phyloP scores from a whole-genome alignment of 306 rosid genomes.

The Dicorynia guianensis region DNA sequence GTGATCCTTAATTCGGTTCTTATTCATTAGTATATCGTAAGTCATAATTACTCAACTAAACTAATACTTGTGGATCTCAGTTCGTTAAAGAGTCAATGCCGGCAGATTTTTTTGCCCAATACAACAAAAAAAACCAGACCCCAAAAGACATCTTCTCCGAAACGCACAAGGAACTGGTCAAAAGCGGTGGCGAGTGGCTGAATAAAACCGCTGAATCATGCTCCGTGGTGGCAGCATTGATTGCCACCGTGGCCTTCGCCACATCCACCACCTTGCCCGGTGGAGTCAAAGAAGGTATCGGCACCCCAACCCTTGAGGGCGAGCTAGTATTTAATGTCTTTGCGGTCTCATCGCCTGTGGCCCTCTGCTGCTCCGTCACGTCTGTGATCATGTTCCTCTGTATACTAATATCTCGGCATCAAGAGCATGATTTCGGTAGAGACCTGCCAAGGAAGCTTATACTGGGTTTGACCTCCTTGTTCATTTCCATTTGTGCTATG shows the following conservation, averaged over 20 bases:
- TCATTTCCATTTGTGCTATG: constrained; percentile 44
- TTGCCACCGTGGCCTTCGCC: constrained; percentile 20
- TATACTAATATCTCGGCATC: constrained; percentile 44
- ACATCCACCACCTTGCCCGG: constrained; percentile 34
- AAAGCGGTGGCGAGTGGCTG: constrained; percentile 6
- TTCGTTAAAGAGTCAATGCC: background rate
- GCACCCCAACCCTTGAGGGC: constrained; percentile 36
- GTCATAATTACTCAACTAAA: too few relatives aligned
- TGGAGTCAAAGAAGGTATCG: background rate
- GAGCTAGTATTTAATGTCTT: constrained; percentile 30
- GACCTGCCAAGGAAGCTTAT: constrained; percentile 46
- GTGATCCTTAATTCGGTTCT: too few relatives aligned
- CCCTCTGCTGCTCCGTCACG: constrained; percentile 49
- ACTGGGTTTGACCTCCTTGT: constrained; percentile 40
- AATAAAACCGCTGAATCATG: constrained; percentile 10
- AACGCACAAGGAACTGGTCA: background rate
- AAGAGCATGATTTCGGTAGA: constrained; percentile 37
- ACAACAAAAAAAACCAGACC: background rate
- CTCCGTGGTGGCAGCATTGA: constrained; percentile 25
- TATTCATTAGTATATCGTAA: too few relatives aligned
- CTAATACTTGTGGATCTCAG: background rate
- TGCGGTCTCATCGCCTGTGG: constrained; percentile 34
- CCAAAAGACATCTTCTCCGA: background rate
- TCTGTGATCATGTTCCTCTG: constrained; percentile 50
- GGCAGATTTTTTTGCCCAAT: background rate